Conservation (phyloP, 768 basidiomycete genomes). For the Boletus patriciae region DNA sequence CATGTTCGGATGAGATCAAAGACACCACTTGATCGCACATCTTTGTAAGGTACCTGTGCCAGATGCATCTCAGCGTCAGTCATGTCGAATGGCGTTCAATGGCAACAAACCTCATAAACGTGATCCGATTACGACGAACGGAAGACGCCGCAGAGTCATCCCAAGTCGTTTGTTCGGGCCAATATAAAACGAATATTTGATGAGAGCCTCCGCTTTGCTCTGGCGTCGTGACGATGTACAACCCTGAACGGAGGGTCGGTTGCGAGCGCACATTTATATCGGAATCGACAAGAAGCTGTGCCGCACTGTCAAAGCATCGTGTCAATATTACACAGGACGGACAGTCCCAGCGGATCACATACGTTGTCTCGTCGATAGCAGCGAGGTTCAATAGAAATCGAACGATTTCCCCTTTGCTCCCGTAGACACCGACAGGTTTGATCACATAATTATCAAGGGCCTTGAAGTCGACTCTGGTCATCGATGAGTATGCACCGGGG, state of each 20-base stretch:
- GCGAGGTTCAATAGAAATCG: conserved; percentile 40
- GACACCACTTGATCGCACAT: conserved; percentile 55
- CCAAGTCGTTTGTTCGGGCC: conserved; percentile 65
- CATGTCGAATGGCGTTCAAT: background rate
- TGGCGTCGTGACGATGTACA: conserved; percentile 18
- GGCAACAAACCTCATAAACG: conserved; percentile 56
- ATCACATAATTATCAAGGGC: conserved; percentile 45
- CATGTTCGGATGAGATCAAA: conserved; percentile 50
- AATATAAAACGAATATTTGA: conserved; percentile 52
- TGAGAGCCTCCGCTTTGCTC: conserved; percentile 4
- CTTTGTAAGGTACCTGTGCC: conserved; percentile 55
- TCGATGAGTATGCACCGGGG: conserved; percentile 52
- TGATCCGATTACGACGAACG: conserved; percentile 51
- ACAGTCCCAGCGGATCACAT: conserved; percentile 11
- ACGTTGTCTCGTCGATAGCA: conserved; percentile 43
- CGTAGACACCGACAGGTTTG: conserved; percentile 58
- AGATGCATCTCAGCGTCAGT: background rate
- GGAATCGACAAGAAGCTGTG: conserved; percentile 15
- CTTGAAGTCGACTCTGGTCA: conserved; percentile 55
- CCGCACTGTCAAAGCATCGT: background rate
- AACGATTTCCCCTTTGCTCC: conserved; percentile 51
- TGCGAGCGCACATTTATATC: conserved; percentile 5
- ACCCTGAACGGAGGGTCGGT: conserved; percentile 22
- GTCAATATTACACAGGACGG: background rate
- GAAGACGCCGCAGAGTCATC: conserved; percentile 46